Percentiles rank a stretch among this genome's conserved stretches.
phyloP scores from a whole-genome alignment of 2,329 filamentous ascomycete genomes.

The Diaporthe vaccinii region DNA sequence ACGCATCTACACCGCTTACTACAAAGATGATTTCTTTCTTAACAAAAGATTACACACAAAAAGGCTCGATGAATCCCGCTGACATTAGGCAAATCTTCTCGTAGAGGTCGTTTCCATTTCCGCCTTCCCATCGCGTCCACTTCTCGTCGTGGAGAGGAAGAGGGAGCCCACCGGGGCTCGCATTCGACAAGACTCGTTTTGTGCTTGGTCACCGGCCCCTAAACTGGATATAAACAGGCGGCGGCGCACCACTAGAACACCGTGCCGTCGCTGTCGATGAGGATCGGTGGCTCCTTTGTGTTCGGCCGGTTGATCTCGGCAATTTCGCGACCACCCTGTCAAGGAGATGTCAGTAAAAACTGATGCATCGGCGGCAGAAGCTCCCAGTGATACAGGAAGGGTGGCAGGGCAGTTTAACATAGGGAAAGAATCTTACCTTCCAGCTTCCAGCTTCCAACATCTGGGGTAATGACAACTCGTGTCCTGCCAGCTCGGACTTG shows the following conservation, averaged over 20 bases:
- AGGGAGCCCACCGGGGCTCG: background rate
- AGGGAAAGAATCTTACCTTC: constrained; percentile 76
- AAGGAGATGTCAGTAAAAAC: constrained; percentile 12
- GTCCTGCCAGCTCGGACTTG: constrained; percentile 73
- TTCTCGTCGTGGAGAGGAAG: background rate
- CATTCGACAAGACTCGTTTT: constrained; percentile 2
- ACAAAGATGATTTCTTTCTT: constrained; percentile 12
- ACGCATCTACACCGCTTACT: constrained; percentile 20
- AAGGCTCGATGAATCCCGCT: constrained; percentile 15
- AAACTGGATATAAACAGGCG: constrained; percentile 16
- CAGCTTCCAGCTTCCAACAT: constrained; percentile 96
- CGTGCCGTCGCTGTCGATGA: constrained; percentile 96
- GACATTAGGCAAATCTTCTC: constrained; percentile 28
- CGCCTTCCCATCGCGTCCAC: background rate
- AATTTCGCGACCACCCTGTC: constrained; percentile 89
- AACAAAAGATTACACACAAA: background rate
- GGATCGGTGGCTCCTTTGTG: constrained; percentile 95
- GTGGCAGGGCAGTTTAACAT: background rate
- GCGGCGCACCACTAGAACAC: constrained; percentile 76
- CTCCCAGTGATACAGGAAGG: too few relatives aligned
- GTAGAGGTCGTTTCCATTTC: constrained; percentile 31
- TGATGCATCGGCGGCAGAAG: background rate
- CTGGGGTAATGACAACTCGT: constrained; percentile 84
- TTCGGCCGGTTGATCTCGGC: constrained; percentile 96
- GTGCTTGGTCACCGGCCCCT: constrained; percentile 9